Evolutionary conservation across 331 rosid species (phyloP).

Genomic region (Telfairia occidentalis): DNA sequence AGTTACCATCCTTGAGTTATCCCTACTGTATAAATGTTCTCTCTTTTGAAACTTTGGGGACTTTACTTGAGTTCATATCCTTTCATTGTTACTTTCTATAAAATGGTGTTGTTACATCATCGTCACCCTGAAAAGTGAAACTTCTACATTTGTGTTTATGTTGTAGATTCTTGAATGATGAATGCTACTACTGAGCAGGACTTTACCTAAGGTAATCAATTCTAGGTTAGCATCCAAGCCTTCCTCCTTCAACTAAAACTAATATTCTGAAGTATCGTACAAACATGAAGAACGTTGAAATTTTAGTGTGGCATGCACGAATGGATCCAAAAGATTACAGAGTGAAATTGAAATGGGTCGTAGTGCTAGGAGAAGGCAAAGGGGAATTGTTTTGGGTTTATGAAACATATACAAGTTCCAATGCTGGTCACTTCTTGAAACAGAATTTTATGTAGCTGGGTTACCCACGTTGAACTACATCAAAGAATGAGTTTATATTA

Average conservation of each 20-base stretch:
- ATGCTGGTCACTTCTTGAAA: not conserved
- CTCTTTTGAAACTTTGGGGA: not conserved
- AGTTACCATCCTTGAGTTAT: slow-evolving; percentile 4
- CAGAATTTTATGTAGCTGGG: not conserved
- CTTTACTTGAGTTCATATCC: slow-evolving; percentile 5
- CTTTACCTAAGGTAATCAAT: slow-evolving; percentile 11
- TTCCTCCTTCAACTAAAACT: slow-evolving; percentile 8
- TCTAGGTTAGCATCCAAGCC: slow-evolving; percentile 14
- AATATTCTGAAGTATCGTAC: not conserved
- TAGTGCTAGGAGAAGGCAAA: not conserved
- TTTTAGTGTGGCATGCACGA: not conserved
- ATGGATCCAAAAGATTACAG: not conserved
- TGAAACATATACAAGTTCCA: not conserved
- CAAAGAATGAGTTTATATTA: not conserved
- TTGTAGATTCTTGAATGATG: slow-evolving; percentile 16
- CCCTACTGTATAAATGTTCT: slow-evolving; percentile 1
- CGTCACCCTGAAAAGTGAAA: slow-evolving; percentile 4
- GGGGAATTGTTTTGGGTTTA: not conserved
- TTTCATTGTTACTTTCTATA: slow-evolving; percentile 4
- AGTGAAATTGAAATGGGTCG: slow-evolving; percentile 3
- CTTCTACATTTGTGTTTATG: slow-evolving; percentile 10
- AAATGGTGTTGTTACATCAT: slow-evolving; percentile 11
- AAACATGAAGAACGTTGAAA: too few species aligned
- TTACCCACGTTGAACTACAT: not conserved
- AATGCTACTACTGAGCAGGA: slow-evolving; percentile 12